These are phyloP conservation scores for Tetrahymena borealis DNA, from an alignment of 73 alveolate genomes.

Conservation along the genomic window DNA sequence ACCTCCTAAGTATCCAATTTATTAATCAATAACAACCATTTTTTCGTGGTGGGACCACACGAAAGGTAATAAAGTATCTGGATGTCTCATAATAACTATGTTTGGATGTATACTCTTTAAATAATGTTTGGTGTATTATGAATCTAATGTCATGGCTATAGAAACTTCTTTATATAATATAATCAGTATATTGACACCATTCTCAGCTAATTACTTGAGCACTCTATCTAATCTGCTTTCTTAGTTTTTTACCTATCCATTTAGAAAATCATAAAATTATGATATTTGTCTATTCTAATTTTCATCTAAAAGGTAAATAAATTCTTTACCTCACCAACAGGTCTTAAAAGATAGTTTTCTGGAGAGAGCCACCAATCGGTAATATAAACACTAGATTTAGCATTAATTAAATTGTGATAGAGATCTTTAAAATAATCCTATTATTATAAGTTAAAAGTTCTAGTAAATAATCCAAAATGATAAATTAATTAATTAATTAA, in stretches of 20 bases:
- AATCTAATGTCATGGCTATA: slow-evolving; percentile 67
- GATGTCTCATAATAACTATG: slow-evolving; percentile 80
- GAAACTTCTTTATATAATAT: slow-evolving; percentile 67
- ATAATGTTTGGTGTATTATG: slow-evolving; percentile 61
- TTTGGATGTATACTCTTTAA: slow-evolving; percentile 66
- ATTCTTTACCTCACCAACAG: slow-evolving; percentile 39
- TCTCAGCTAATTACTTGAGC: slow-evolving; percentile 54
- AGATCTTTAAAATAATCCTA: slow-evolving; percentile 43
- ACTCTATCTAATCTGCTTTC: slow-evolving; percentile 19
- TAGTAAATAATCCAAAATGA: neutral
- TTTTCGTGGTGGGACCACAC: slow-evolving; percentile 96
- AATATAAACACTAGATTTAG: slow-evolving; percentile 73
- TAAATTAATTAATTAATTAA: neutral
- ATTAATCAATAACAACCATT: slow-evolving; percentile 82
- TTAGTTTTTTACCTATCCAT: neutral
- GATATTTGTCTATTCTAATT: neutral
- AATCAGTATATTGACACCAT: slow-evolving; percentile 80
- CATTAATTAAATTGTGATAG: slow-evolving; percentile 43
- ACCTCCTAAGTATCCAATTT: slow-evolving; percentile 89
- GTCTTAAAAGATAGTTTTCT: slow-evolving; percentile 75
- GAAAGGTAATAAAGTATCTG: slow-evolving; percentile 58
- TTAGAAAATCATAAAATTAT: neutral
- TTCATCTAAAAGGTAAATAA: neutral
- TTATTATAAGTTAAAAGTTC: neutral
- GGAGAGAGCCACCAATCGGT: slow-evolving; percentile 99